phyloP scores from a whole-genome alignment of 2,329 filamentous ascomycete genomes.

The Aspergillus pseudoglaucus region DNA sequence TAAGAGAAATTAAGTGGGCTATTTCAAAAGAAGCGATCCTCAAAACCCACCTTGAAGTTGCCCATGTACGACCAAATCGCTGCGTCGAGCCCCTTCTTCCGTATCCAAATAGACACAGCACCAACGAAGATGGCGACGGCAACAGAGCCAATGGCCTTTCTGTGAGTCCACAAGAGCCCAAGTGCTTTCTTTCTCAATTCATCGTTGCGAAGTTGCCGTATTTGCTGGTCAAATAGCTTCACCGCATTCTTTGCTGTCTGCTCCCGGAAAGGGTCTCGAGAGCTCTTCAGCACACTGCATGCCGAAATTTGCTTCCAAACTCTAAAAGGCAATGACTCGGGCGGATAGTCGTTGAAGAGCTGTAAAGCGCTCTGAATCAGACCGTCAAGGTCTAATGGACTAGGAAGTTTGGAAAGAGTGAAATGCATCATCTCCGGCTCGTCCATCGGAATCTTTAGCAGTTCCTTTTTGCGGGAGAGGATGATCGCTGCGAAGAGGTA shows the following conservation, averaged over 20 bases:
- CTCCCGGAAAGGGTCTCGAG: conserved; percentile 47
- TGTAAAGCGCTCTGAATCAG: conserved; percentile 61
- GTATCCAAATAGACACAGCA: conserved; percentile 61
- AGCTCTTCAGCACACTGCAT: conserved; percentile 80
- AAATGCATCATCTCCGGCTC: conserved; percentile 91
- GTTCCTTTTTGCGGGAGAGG: conserved; percentile 68
- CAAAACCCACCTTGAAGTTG: conserved; percentile 19
- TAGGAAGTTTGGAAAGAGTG: conserved; percentile 77
- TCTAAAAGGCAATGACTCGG: conserved; percentile 56
- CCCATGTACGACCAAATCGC: conserved; percentile 28
- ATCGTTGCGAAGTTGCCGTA: conserved; percentile 60
- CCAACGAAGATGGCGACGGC: conserved; percentile 63
- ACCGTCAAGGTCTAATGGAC: conserved; percentile 69
- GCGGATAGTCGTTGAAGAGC: conserved; percentile 63
- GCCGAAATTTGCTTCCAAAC: conserved; percentile 67
- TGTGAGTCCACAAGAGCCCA: conserved; percentile 56
- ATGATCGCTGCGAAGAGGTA: conserved; percentile 92
- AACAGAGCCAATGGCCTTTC: conserved; percentile 56
- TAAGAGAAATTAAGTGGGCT: background rate
- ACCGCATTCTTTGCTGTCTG: conserved; percentile 63
- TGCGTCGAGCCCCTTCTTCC: conserved; percentile 38
- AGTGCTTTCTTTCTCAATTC: conserved; percentile 52
- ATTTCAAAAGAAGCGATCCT: background rate
- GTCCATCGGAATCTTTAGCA: conserved; percentile 75
- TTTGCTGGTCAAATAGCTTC: conserved; percentile 63